phyloP scores from a whole-genome alignment of 139 green algal genomes.

The Chlorokybus atmophyticus region DNA sequence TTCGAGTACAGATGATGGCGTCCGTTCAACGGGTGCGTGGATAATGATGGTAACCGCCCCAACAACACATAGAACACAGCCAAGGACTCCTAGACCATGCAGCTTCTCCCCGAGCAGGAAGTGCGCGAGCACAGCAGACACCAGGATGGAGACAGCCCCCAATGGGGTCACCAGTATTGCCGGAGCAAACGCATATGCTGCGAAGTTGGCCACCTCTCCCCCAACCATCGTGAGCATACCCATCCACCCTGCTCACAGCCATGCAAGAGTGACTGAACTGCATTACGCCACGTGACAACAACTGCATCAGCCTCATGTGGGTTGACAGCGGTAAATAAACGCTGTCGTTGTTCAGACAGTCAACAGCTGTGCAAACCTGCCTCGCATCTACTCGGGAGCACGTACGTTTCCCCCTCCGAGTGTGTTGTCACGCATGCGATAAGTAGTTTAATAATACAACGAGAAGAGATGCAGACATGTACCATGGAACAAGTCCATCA shows the following conservation, averaged over 20 bases:
- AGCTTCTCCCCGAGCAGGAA: slow-evolving; percentile 76
- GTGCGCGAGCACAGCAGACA: slow-evolving; percentile 83
- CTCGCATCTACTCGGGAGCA: not conserved
- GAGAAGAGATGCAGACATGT: not conserved
- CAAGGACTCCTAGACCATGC: slow-evolving; percentile 83
- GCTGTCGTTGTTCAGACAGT: not conserved
- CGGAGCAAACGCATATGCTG: slow-evolving; percentile 91
- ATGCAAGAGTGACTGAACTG: not conserved
- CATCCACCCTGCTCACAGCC: no score
- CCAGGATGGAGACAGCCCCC: slow-evolving; percentile 75
- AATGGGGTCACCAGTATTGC: slow-evolving; percentile 87
- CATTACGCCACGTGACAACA: not conserved
- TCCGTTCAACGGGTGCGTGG: slow-evolving; percentile 72
- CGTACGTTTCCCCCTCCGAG: not conserved
- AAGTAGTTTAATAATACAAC: not conserved
- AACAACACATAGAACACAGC: slow-evolving; percentile 81
- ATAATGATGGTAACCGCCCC: slow-evolving; percentile 78
- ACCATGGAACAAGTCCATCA: not conserved
- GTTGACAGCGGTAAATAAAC: not conserved
- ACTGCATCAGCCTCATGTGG: not conserved
- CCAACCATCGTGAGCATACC: slow-evolving; percentile 57
- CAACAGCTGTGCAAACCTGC: not conserved
- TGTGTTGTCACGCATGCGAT: not conserved
- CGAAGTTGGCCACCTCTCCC: slow-evolving; percentile 89
- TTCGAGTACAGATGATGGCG: slow-evolving; percentile 57